Evolutionary conservation across 2,329 filamentous ascomycete genomes (phyloP), one percentile per base, ranked within the genome.

Genomic region (Arthrobotrys conoides): DNA sequence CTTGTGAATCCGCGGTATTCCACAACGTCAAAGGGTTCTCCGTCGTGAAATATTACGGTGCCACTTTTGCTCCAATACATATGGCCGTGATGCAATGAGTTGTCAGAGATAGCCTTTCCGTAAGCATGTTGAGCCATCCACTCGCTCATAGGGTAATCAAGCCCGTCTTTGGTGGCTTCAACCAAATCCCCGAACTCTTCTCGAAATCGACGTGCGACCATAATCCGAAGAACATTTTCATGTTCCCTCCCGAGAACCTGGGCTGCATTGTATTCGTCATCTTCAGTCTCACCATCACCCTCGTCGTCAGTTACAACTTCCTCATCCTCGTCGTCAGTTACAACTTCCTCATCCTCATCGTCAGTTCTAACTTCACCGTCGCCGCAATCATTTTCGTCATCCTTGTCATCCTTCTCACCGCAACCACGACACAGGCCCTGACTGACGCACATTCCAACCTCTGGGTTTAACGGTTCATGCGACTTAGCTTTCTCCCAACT

Each of bases 71-170:
- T 55, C 64, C 64, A 68, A 30, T 41, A 53, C 1, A 55, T 49
- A 24, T 41, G 48, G 20, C 64, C 48, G 4, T 22, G 6, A 22
- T 30, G 18, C 18, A 68, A 30, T 4, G 64, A 68, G 18, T 51
- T 68, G 10, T 53, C 64, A 8, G 64, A 49, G 5, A 68, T 55
- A 12, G 46, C 27, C 33, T 68, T 68, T 9, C 44, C 64, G 14
- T 68, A 68, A 5, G 46, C 48, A 30, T 68, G 64, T 30, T 68
- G 48, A 20, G 27, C 9, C 27, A 68, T 36, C 64, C 64, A 68
- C 33, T 68, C 64, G 10, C 46, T 36, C 64, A 68, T 68, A 12
- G 64, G 64, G 36, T 53, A 68, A 5, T 51, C 44, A 9, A 38
- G 20, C 16, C 44, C 49, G 22, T 68, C 48, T n/a, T 68, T 68